Evolutionary conservation across 805 yeast species (phyloP).

Genomic region (Hanseniaspora mollemarum): DNA sequence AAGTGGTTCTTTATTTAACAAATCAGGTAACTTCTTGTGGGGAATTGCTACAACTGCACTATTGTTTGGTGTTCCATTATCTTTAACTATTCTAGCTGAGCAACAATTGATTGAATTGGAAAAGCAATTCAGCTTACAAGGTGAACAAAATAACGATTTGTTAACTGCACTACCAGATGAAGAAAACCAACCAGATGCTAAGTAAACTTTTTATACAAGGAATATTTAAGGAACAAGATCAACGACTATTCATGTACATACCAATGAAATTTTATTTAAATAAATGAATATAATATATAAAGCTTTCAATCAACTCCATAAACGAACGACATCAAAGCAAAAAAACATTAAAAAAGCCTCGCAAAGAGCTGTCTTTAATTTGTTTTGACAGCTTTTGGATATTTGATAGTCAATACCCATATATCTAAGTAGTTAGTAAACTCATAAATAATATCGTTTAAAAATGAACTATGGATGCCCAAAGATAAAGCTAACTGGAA

Average conservation of each 20-base stretch:
- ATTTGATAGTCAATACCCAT: constrained; percentile 73
- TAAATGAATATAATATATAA: neutral
- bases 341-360: too few species aligned
- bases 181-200: constrained; percentile 28
- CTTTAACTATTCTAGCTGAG: constrained; percentile 80
- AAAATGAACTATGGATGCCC: constrained; percentile 59
- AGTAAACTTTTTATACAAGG: neutral
- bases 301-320: neutral
- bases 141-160: constrained; percentile 56
- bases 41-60: constrained; percentile 69
- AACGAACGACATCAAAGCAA: neutral
- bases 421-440: constrained; percentile 75
- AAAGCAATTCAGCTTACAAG: constrained; percentile 75
- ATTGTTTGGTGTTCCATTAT: constrained; percentile 83
- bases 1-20: constrained; percentile 29
- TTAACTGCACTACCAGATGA: constrained; percentile 50
- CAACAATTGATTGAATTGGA: constrained; percentile 91
- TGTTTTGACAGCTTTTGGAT: constrained; percentile 41
- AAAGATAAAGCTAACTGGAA: constrained; percentile 54
- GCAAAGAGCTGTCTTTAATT: too few species aligned
- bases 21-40: constrained; percentile 76
- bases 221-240: neutral
- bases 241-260: constrained; percentile 11
- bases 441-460: constrained; percentile 66
- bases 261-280: neutral